phyloP scores from a whole-genome alignment of 257 asterid genomes.

The Catharanthus roseus region DNA sequence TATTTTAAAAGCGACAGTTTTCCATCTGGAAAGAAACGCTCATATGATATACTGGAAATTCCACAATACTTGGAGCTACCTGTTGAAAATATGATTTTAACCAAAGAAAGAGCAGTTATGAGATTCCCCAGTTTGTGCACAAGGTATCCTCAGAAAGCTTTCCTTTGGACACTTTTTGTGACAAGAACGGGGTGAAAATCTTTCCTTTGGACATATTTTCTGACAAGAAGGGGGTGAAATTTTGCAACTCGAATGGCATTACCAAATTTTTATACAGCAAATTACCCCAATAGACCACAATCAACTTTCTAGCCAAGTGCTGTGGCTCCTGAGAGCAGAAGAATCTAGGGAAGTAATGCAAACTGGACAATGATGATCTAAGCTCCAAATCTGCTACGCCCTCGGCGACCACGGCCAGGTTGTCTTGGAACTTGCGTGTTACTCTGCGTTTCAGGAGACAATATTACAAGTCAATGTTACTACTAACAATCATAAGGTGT shows the following conservation, averaged over 20 bases:
- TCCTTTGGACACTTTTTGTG: background rate
- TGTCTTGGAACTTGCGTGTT: constrained; percentile 30
- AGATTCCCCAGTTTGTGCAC: background rate
- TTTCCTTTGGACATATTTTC: background rate
- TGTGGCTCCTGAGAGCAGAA: background rate
- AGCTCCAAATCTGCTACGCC: constrained; percentile 51
- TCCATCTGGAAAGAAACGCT: background rate
- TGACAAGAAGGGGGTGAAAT: background rate
- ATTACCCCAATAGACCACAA: background rate
- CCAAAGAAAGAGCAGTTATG: background rate
- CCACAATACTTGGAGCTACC: background rate
- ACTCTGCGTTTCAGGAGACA: constrained; percentile 37
- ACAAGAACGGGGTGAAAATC: no score
- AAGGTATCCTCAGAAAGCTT: background rate
- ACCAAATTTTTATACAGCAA: background rate
- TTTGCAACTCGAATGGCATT: background rate
- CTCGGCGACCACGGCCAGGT: constrained; percentile 55
- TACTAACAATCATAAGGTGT: background rate
- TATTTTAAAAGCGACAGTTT: background rate
- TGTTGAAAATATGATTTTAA: background rate
- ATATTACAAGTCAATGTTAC: background rate
- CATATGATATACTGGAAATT: background rate
- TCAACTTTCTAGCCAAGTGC: background rate
- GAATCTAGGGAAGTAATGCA: background rate
- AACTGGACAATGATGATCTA: constrained; percentile 6